phyloP scores from a whole-genome alignment of 306 rosid species.

The Dryas octopetala region DNA sequence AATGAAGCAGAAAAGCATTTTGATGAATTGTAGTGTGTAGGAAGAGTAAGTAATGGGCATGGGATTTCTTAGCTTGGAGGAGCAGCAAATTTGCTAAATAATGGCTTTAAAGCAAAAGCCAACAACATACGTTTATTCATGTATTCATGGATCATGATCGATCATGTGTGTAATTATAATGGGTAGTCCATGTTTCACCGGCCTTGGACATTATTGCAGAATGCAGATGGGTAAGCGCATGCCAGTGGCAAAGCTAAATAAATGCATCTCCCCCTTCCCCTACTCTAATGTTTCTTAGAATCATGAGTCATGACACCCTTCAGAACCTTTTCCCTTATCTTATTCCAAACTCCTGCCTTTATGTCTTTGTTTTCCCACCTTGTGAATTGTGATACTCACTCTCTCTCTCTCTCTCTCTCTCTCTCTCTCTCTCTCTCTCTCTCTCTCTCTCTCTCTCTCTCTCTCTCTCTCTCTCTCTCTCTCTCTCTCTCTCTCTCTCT shows the following conservation, averaged over 20 bases:
- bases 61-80: slow-evolving; percentile 66
- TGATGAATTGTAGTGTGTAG: background rate
- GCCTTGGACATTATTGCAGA: slow-evolving; percentile 6
- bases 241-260: background rate
- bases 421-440: background rate
- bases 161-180: slow-evolving; percentile 27
- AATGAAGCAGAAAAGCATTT: background rate
- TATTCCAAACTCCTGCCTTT: too few species aligned
- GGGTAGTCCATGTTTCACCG: background rate
- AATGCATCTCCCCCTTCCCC: too few species aligned
- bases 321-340: too few species aligned
- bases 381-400: background rate
- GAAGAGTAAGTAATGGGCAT: slow-evolving; percentile 24
- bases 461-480: background rate
- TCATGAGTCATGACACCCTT: too few species aligned
- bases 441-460: background rate
- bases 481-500: background rate
- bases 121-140: background rate
- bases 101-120: slow-evolving; percentile 16
- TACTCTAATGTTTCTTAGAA: too few species aligned
- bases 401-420: background rate
- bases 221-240: background rate
- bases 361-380: background rate
- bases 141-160: background rate
- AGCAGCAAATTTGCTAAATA: slow-evolving; percentile 31